Evolutionary conservation across 2,329 filamentous ascomycete genomes (phyloP), one percentile per base, ranked within the genome.

Genomic region (Rasamsonia emersonii): DNA sequence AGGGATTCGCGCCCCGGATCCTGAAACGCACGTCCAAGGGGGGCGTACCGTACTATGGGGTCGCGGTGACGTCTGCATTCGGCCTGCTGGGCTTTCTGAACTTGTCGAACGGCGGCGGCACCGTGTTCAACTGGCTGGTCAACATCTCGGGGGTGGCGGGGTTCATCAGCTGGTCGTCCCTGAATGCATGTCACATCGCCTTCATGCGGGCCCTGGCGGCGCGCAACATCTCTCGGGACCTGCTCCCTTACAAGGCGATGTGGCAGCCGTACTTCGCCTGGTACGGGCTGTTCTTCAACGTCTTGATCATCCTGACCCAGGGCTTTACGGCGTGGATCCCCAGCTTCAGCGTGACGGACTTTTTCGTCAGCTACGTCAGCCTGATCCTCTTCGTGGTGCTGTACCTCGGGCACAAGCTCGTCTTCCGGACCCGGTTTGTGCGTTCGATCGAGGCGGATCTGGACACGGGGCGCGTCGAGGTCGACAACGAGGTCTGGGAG

Each of bases 291-390:
- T 72, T 77, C 51, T 79, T 80, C 59, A 79, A 71, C 54, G 39
- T 71, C 3, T 53, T 82, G 30, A 77, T 84, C 39, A 67, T 77
- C 31, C 38, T 83, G 14, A 82, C 79, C 0, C 77, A 77, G 48
- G 80, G 79, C 3, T 84, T 83, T 56, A 75, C 75, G 7, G 68
- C 71, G 4, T 83, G 82, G 49, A 76, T 83, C 24, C 61, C 59
- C 1, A 39, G 24, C 5, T 83, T 79, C 73, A 64, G 59, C 45
- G 70, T 69, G 4, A 64, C 64, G 32, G 59, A 67, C 26, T 84
- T 83, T 45, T 80, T 82, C 40, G 67, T 73, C 3, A 65, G 70
- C 9, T 83, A 82, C 44, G 52, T 81, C 43, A 79, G 75, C 41
- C 47, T 82, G 36, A 73, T 82, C 16, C 49, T 83, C 3, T 83